Percentiles rank a stretch among this genome's conserved stretches.
Conservation (phyloP, 768 basidiomycete species). For the Candolleomyces efflorescens region DNA sequence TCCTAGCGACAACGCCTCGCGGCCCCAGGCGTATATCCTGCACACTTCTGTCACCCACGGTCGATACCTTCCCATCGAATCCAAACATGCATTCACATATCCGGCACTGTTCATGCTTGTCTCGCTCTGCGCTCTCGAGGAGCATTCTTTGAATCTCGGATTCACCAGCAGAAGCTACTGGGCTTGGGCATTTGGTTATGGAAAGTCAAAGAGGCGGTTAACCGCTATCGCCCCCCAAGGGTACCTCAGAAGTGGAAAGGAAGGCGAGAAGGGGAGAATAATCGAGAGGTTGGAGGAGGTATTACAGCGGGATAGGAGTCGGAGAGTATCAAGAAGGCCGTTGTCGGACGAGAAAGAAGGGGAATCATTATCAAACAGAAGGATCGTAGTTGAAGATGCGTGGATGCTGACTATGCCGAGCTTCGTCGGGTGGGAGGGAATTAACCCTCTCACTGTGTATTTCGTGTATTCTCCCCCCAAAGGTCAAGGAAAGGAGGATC, state of each 20-base stretch:
- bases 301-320: constrained; percentile 18
- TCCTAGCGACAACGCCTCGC: no score
- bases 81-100: constrained; percentile 57
- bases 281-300: constrained; percentile 36
- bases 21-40: constrained; percentile 38
- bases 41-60: constrained; percentile 50
- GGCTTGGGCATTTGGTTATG: constrained; percentile 56
- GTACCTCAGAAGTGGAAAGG: constrained; percentile 36
- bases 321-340: no score
- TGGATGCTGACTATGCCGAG: constrained; percentile 79
- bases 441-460: constrained; percentile 69
- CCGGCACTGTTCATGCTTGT: constrained; percentile 52
- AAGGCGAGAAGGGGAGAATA: constrained; percentile 23
- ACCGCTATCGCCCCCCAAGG: constrained; percentile 41
- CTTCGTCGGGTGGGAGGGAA: constrained; percentile 60
- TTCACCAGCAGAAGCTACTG: not conserved
- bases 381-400: constrained; percentile 35
- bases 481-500: not conserved
- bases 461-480: constrained; percentile 42
- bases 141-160: constrained; percentile 38
- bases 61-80: constrained; percentile 41
- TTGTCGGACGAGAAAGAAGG: constrained; percentile 1
- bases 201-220: constrained; percentile 37
- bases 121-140: constrained; percentile 53
- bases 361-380: not conserved